Conservation (phyloP, 208 protist genomes). For the Trypanosoma boissoni region DNA sequence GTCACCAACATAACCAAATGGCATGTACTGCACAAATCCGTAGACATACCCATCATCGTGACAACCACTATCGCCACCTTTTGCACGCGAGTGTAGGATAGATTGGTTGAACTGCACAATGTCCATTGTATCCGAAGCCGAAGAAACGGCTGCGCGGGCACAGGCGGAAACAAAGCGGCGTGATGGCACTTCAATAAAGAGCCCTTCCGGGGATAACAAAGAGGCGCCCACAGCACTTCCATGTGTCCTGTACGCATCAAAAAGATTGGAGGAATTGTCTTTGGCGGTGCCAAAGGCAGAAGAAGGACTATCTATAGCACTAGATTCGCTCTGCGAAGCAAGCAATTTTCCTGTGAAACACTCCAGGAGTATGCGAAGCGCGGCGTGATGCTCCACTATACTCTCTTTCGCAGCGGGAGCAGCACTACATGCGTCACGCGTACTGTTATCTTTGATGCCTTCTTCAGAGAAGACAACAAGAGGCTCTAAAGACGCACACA, state of each 20-base stretch:
- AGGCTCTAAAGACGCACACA: slow-evolving; percentile 7
- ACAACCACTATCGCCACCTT: slow-evolving; percentile 1
- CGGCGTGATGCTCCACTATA: slow-evolving; percentile 27
- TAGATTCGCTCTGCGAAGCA: slow-evolving; percentile 12
- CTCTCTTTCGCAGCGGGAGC: background rate
- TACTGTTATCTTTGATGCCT: background rate
- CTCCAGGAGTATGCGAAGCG: slow-evolving; percentile 28
- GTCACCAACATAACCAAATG: slow-evolving; percentile 8
- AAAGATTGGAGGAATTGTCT: too few species aligned
- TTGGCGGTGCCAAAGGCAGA: too few species aligned
- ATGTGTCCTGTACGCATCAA: slow-evolving; percentile 30
- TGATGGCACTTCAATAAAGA: slow-evolving; percentile 63
- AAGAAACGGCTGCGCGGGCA: slow-evolving; percentile 15
- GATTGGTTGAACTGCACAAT: background rate
- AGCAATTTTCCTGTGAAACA: slow-evolving; percentile 30
- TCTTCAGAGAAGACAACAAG: slow-evolving; percentile 11
- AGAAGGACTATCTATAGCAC: slow-evolving; percentile 6
- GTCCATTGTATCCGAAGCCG: background rate
- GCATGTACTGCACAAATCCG: slow-evolving; percentile 43
- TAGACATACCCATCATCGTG: slow-evolving; percentile 45
- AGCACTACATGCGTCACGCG: background rate
- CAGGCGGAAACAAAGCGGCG: slow-evolving; percentile 30
- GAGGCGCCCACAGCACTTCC: slow-evolving; percentile 2
- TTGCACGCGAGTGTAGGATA: too few species aligned
- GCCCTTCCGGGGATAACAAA: slow-evolving; percentile 46